A percentile compares a stretch with the other conserved stretches of the same genome.
phyloP scores from a whole-genome alignment of 2,329 filamentous ascomycete genomes.

The Calonectria pauciramosa region DNA sequence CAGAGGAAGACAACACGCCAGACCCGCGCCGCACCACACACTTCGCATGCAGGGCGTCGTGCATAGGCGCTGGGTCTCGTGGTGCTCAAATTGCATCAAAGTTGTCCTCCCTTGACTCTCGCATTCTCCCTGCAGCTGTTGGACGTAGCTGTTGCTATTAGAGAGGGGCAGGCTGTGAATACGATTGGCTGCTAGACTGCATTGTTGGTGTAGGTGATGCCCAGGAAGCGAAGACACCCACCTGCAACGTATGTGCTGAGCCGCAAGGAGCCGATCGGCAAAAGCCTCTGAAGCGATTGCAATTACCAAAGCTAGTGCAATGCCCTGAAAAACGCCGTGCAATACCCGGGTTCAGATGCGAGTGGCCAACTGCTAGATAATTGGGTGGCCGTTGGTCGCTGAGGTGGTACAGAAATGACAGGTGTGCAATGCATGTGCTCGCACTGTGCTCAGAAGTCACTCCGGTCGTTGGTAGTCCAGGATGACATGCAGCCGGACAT shows the following conservation, averaged over 20 bases:
- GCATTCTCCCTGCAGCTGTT: constrained; percentile 6
- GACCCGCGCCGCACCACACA: constrained; percentile 42
- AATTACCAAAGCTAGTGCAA: background rate
- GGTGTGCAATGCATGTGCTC: constrained; percentile 18
- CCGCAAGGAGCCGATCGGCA: constrained; percentile 11
- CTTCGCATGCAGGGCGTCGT: constrained; percentile 44
- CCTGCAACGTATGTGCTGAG: background rate
- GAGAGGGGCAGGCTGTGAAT: background rate
- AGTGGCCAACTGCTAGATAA: constrained; percentile 4
- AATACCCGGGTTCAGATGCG: background rate
- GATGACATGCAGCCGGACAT: constrained; percentile 49
- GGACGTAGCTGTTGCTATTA: background rate
- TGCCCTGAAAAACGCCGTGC: background rate
- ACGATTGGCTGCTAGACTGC: background rate
- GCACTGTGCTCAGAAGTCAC: constrained; percentile 42
- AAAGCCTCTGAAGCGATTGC: background rate
- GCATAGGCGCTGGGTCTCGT: constrained; percentile 51
- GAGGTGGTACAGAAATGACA: background rate
- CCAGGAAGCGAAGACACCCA: background rate
- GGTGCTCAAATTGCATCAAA: constrained; percentile 37
- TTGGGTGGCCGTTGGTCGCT: background rate
- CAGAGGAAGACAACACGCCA: constrained; percentile 37
- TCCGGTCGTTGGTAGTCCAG: constrained; percentile 34
- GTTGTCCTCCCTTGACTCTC: constrained; percentile 24
- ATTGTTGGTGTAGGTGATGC: background rate